Percentiles rank a stretch among this genome's conserved stretches.
Conservation (phyloP, 495 filamentous ascomycete species). For the Aspergillus panamensis region DNA sequence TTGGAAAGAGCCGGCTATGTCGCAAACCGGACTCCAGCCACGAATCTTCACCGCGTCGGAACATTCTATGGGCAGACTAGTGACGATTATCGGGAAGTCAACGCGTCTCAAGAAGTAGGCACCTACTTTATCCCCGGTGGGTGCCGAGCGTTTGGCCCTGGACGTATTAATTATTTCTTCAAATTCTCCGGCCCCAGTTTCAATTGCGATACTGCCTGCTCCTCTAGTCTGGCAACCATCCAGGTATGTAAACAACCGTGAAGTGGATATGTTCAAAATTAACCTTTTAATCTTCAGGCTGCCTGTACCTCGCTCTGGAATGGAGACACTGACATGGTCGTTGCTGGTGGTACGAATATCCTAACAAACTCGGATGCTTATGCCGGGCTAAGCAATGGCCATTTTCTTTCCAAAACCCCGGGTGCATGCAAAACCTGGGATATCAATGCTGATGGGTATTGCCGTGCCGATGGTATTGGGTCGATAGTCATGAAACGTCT, state of each 20-base stretch:
- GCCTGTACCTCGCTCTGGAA: constrained; percentile 66
- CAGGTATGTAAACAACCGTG: constrained; percentile 30
- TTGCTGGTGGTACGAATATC: constrained; percentile 66
- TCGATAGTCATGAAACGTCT: constrained; percentile 44
- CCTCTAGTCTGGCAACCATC: constrained; percentile 65
- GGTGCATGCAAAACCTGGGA: constrained; percentile 68
- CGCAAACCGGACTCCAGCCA: constrained; percentile 19
- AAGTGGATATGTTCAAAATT: not conserved
- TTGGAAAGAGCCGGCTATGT: not conserved
- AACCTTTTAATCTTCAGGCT: not conserved
- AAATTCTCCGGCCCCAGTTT: constrained; percentile 70
- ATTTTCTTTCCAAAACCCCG: constrained; percentile 65
- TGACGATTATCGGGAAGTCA: constrained; percentile 76
- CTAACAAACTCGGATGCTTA: constrained; percentile 71
- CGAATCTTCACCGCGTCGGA: constrained; percentile 56
- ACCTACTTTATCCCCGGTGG: constrained; percentile 77
- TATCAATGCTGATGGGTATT: constrained; percentile 67
- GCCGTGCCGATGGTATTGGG: constrained; percentile 51
- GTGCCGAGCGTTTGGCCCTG: constrained; percentile 65
- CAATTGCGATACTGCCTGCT: constrained; percentile 77
- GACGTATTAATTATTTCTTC: constrained; percentile 51
- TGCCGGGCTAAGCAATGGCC: constrained; percentile 61
- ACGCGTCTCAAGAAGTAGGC: constrained; percentile 67
- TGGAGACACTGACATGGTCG: constrained; percentile 66
- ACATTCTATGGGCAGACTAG: constrained; percentile 81